Evolutionary conservation across 1,139 yeast genomes (phyloP), one percentile per base, ranked within the genome.

Genomic region (Saccharomycopsis hybrid): DNA sequence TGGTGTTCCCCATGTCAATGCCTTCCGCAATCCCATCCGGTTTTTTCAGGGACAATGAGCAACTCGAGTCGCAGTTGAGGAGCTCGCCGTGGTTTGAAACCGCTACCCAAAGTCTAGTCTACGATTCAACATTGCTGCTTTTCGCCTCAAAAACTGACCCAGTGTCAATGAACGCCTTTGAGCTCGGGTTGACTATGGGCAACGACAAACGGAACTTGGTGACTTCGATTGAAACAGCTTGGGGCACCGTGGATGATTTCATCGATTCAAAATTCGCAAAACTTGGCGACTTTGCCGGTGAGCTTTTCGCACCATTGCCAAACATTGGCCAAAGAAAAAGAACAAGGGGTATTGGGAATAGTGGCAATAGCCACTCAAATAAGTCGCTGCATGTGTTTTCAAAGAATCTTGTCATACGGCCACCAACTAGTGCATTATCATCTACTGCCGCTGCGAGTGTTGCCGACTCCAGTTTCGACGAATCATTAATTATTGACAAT

Each of bases 1-100:
- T 82, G 38, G 69, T 74, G 48, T 62, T 82, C 8, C 88, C 89
- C 0, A 50, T 80, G 24, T 53, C 62, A 1, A 53, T 55, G n/a
- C 67, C 66, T 1, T 40, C 11, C 5, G 42, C 47, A 3, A 37
- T 51, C 4, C 59, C 62, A 3, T 30, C 29, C 5, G 18, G 43
- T 1, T 47, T 56, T 2, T 56, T 57, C 41, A 65, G 62, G 35
- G 58, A 62, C 27, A 2, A 46, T 0, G 38, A 54, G 4, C 25
- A 30, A 9, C 28, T 28, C 25, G 43, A 38, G 13, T 18, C 41
- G 4, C 28, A 39, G 30, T 24, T 44, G 5, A 13, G 51, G 5
- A 27, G 36, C 13, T 41, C 42, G 9, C 11, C 62, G 33, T 80
- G 85, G 85, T 73, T 76, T 47, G 58, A 58, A 3, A 53, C 65